Conservation (phyloP, 108 stramenopile genomes). For the Nitzschia sp. region DNA sequence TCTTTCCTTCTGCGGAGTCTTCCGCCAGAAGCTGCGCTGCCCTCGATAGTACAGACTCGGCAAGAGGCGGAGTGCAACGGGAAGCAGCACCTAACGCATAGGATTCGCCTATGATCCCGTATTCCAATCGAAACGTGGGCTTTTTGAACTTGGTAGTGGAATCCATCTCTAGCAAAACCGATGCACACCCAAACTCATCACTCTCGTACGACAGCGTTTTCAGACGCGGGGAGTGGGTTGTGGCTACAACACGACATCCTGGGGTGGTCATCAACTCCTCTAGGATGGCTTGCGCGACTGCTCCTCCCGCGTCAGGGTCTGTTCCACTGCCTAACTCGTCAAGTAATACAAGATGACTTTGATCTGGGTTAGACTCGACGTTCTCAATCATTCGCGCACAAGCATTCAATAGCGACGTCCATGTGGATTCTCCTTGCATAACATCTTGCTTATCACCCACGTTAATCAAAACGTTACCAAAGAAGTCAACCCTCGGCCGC, state of each 20-base stretch:
- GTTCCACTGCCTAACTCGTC: conserved; percentile 86
- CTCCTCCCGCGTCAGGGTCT: conserved; percentile 72
- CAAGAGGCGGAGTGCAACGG: conserved; percentile 53
- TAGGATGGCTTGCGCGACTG: conserved; percentile 73
- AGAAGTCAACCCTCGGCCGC: conserved; percentile 57
- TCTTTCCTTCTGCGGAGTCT: conserved; percentile 21
- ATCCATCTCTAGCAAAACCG: conserved; percentile 48
- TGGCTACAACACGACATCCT: conserved; percentile 61
- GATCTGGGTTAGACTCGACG: conserved; percentile 1
- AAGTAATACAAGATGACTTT: conserved; percentile 51
- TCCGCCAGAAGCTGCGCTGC: conserved; percentile 50
- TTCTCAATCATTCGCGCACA: conserved; percentile 55
- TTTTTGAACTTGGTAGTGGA: conserved; percentile 8
- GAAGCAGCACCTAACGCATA: conserved; percentile 73
- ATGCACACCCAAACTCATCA: conserved; percentile 61
- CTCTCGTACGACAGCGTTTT: conserved; percentile 66
- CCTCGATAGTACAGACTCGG: conserved; percentile 64
- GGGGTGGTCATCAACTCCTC: conserved; percentile 53
- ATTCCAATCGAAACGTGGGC: conserved; percentile 65
- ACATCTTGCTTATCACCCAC: conserved; percentile 80
- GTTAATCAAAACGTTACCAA: conserved; percentile 57
- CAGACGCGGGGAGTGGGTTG: conserved; percentile 78
- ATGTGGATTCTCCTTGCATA: conserved; percentile 66
- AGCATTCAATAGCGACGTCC: conserved; percentile 64
- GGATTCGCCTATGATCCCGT: conserved; percentile 78